Percentiles rank a stretch among this genome's conserved stretches.
phyloP scores from a whole-genome alignment of 2,329 filamentous ascomycete species.

The Phialophora chinensis region DNA sequence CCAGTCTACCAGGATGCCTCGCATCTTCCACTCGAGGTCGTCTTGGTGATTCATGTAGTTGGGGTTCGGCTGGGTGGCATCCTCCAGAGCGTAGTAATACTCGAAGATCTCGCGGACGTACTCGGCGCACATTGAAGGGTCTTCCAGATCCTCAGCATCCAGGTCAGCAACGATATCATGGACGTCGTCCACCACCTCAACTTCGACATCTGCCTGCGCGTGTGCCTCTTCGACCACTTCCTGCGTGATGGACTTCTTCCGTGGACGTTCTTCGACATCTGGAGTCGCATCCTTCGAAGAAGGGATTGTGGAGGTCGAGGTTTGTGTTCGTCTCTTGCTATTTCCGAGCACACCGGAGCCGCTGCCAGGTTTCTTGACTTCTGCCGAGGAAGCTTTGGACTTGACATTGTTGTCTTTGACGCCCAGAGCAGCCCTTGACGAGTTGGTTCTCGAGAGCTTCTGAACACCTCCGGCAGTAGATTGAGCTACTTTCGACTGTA shows the following conservation, averaged over 20 bases:
- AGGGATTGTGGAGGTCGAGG: conserved; percentile 45
- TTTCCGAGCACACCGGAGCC: conserved; percentile 71
- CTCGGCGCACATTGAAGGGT: conserved; percentile 97
- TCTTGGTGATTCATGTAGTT: conserved; percentile 95
- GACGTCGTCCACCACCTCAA: conserved; percentile 39
- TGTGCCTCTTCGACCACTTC: conserved; percentile 51
- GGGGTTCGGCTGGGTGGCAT: conserved; percentile 80
- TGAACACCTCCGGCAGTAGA: conserved; percentile 77
- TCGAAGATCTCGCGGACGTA: conserved; percentile 98
- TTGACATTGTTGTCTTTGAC: conserved; percentile 69
- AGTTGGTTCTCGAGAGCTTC: conserved; percentile 68
- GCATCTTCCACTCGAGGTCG: conserved; percentile 97
- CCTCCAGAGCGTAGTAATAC: conserved; percentile 86
- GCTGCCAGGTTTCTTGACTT: conserved; percentile 74
- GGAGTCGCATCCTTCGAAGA: conserved; percentile 65
- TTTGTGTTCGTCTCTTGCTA: conserved; percentile 70
- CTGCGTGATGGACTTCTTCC: conserved; percentile 69
- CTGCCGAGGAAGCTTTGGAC: conserved; percentile 60
- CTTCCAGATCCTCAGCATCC: conserved; percentile 85
- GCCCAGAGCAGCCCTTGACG: conserved; percentile 67
- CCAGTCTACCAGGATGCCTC: conserved; percentile 97
- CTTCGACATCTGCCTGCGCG: conserved; percentile 7
- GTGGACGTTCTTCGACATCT: conserved; percentile 65
- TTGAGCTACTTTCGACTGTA: conserved; percentile 77
- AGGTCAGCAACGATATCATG: conserved; percentile 60